A percentile compares a stretch with the other conserved stretches of the same genome.
Evolutionary conservation across 768 basidiomycete species (phyloP).

Genomic region (Podaxis pistillaris): DNA sequence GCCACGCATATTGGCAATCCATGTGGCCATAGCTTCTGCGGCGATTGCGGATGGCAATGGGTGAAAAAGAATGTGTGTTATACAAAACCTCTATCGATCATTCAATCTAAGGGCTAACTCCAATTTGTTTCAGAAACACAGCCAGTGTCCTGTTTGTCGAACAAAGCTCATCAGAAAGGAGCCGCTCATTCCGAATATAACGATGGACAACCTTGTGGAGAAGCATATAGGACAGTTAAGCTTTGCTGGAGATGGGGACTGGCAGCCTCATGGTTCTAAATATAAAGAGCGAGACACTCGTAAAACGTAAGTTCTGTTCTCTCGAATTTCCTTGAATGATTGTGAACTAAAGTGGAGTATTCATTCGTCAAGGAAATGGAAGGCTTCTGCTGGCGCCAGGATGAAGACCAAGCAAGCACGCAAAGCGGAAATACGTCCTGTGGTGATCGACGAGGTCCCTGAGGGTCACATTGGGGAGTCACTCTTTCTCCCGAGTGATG

Average conservation of each 20-base stretch:
- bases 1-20: constrained; percentile 63
- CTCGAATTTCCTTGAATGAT: background rate
- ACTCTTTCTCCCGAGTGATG: constrained; percentile 4
- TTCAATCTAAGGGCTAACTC: constrained; percentile 9
- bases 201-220: constrained; percentile 58
- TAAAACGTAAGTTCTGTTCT: constrained; percentile 43
- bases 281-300: constrained; percentile 51
- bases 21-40: constrained; percentile 75
- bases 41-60: constrained; percentile 65
- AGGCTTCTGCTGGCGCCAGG: constrained; percentile 2
- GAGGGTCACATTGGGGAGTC: background rate
- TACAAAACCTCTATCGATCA: constrained; percentile 2
- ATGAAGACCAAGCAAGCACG: background rate
- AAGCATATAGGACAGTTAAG: constrained; percentile 54
- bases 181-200: constrained; percentile 65
- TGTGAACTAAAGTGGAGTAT: background rate
- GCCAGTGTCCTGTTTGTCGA: constrained; percentile 62
- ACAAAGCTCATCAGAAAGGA: constrained; percentile 33
- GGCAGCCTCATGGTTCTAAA: constrained; percentile 47
- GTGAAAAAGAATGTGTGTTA: constrained; percentile 46
- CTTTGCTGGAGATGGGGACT: constrained; percentile 45
- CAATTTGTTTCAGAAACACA: constrained; percentile 30
- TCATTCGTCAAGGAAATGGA: constrained; percentile 17
- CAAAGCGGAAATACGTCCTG: background rate
- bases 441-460: background rate